Conservation (phyloP, 495 filamentous ascomycete genomes). For the Daldinia vernicosa region DNA sequence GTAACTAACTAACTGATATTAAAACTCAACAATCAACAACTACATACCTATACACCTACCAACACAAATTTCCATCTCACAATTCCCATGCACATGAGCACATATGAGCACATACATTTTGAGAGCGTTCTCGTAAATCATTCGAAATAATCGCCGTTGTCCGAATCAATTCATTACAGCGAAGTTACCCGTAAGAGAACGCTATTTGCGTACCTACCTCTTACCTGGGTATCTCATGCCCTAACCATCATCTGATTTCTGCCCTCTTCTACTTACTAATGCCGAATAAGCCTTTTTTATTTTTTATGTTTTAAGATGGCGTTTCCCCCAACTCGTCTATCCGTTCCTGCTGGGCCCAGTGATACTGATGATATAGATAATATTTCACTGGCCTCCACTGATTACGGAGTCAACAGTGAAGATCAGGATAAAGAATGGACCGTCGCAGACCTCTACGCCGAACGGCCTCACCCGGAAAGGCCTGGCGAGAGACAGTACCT, state of each 20-base stretch:
- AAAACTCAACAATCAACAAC: not conserved
- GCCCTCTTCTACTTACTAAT: not conserved
- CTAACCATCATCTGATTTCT: not conserved
- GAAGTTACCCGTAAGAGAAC: not conserved
- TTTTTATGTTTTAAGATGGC: constrained; percentile 18
- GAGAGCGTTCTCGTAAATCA: not conserved
- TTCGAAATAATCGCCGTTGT: not conserved
- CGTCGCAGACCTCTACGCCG: constrained; percentile 63
- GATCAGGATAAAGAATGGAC: constrained; percentile 56
- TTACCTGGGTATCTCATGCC: not conserved
- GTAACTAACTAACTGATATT: not conserved
- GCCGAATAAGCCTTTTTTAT: not conserved
- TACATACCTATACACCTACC: not conserved
- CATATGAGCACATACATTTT: not conserved
- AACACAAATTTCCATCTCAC: not conserved
- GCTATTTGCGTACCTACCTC: not conserved
- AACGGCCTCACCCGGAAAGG: constrained; percentile 46
- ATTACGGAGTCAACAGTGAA: constrained; percentile 48
- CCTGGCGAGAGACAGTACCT: constrained; percentile 62
- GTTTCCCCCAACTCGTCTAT: constrained; percentile 1
- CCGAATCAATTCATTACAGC: not conserved
- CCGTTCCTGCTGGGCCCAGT: not conserved
- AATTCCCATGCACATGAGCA: not conserved
- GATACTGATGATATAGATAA: constrained; percentile 59
- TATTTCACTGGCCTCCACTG: constrained; percentile 71